phyloP scores from a whole-genome alignment of 2,329 filamentous ascomycete species.

The Fusarium duplospermum region DNA sequence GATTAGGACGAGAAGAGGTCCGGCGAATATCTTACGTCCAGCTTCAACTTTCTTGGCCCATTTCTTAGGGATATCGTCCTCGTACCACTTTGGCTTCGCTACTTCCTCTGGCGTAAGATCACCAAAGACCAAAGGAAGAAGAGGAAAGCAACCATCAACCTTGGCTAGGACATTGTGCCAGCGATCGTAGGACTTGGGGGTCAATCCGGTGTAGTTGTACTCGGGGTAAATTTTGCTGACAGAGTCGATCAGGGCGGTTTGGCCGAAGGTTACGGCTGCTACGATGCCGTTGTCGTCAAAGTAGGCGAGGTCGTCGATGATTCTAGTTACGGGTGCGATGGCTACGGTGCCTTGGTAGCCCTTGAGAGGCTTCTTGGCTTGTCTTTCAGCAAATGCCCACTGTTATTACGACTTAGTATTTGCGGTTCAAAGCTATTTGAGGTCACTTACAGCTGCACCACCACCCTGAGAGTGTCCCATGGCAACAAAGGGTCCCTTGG shows the following conservation, averaged over 20 bases:
- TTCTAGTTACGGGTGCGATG: constrained; percentile 24
- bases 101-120: not conserved
- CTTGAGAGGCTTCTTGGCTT: constrained; percentile 20
- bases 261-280: constrained; percentile 4
- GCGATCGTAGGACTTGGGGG: constrained; percentile 18
- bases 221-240: constrained; percentile 22
- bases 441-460: not conserved
- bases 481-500: not conserved
- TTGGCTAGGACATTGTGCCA: constrained; percentile 27
- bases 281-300: constrained; percentile 10
- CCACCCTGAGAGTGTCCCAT: not conserved
- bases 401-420: not conserved
- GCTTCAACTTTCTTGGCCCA: not conserved
- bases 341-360: constrained; percentile 27
- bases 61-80: not conserved
- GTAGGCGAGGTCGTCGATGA: constrained; percentile 20
- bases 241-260: constrained; percentile 15
- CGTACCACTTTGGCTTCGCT: not conserved
- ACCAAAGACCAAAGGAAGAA: not conserved
- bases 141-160: constrained; percentile 21
- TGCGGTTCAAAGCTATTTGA: not conserved
- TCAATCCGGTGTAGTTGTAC: constrained; percentile 26
- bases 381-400: constrained; percentile 29
- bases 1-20: not conserved
- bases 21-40: not conserved